Conservation (phyloP, 2,329 filamentous ascomycete species). For the Nothophoma quercina region DNA sequence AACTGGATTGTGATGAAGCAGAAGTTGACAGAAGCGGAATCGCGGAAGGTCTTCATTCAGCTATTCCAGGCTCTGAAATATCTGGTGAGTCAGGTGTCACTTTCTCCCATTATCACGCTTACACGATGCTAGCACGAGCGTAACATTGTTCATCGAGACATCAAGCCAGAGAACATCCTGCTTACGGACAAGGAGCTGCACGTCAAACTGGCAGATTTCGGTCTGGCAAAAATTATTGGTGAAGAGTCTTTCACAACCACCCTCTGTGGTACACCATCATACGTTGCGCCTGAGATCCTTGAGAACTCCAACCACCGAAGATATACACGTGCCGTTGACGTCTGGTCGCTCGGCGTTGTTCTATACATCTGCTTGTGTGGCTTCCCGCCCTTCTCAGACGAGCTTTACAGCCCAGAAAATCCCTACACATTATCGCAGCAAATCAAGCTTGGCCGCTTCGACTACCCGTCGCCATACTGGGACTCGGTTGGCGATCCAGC, state of each 20-base stretch:
- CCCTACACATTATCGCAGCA: constrained; percentile 89
- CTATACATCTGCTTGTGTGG: constrained; percentile 97
- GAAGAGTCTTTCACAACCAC: constrained; percentile 98
- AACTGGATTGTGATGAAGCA: constrained; percentile 92
- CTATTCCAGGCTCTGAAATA: constrained; percentile 95
- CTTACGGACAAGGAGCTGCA: constrained; percentile 83
- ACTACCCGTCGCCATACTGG: constrained; percentile 98
- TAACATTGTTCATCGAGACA: constrained; percentile 96
- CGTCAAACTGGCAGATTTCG: constrained; percentile 95
- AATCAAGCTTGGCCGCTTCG: constrained; percentile 86
- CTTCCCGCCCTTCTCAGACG: constrained; percentile 96
- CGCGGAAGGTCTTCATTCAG: constrained; percentile 87
- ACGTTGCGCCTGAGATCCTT: constrained; percentile 95
- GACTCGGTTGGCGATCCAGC: constrained; percentile 86
- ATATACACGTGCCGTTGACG: constrained; percentile 93
- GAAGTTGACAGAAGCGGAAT: constrained; percentile 83
- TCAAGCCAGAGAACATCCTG: constrained; percentile 96
- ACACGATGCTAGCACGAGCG: constrained; percentile 78
- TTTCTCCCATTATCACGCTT: constrained; percentile 23
- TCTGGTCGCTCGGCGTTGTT: constrained; percentile 98
- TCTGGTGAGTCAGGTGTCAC: constrained; percentile 66
- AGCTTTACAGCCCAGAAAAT: constrained; percentile 80
- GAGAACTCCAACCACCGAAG: constrained; percentile 81
- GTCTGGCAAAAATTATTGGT: constrained; percentile 96
- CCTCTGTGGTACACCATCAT: constrained; percentile 93